Evolutionary conservation across 2,329 filamentous ascomycete species (phyloP).

Genomic region (Fusarium robinianum): DNA sequence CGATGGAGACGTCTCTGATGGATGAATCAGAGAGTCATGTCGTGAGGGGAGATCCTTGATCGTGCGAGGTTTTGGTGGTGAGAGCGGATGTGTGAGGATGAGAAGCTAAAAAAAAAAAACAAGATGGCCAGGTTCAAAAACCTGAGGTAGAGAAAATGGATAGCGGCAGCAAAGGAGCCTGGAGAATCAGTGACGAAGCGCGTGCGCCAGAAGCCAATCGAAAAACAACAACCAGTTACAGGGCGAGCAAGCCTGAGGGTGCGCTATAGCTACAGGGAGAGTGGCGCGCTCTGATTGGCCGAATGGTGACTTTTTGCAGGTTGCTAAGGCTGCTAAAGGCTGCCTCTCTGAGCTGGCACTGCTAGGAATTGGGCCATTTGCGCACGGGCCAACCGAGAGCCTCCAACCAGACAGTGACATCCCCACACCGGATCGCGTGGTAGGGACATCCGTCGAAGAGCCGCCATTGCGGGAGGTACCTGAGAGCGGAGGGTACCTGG

Average conservation of each 20-base stretch:
- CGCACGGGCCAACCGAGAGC: constrained; percentile 22
- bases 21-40: constrained; percentile 38
- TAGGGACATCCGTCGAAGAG: too few species aligned
- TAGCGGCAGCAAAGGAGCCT: constrained; percentile 17
- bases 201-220: constrained; percentile 33
- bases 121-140: constrained; percentile 19
- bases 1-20: constrained; percentile 32
- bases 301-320: neutral
- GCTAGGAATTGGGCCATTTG: constrained; percentile 17
- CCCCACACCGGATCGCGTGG: constrained; percentile 27
- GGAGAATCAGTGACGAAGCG: constrained; percentile 37
- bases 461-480: constrained; percentile 26
- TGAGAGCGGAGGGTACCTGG: constrained; percentile 27
- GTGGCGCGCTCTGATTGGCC: constrained; percentile 28
- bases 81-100: constrained; percentile 15
- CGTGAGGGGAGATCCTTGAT: constrained; percentile 29
- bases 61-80: constrained; percentile 33
- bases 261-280: constrained; percentile 26
- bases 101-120: constrained; percentile 26
- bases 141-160: constrained; percentile 23
- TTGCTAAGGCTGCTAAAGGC: constrained; percentile 24
- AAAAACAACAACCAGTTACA: constrained; percentile 30
- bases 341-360: constrained; percentile 34
- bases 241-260: constrained; percentile 16
- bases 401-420: constrained; percentile 5